Percentiles rank a stretch among this genome's conserved stretches.
These are phyloP conservation scores for Trichoderma oligosporum DNA, from an alignment of 2,329 filamentous ascomycete species.

Conservation along the genomic window DNA sequence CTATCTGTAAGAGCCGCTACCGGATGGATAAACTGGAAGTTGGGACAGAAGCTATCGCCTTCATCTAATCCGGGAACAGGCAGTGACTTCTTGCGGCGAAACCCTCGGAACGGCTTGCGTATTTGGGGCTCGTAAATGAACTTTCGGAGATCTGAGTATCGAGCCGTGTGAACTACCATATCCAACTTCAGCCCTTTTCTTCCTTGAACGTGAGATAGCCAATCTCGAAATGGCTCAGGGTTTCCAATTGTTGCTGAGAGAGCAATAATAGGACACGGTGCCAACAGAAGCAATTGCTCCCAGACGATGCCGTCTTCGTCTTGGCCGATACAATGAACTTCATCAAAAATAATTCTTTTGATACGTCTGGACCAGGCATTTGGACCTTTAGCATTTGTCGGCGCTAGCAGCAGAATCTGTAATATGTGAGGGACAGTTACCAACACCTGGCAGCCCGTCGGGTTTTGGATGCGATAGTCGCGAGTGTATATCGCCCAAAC, in stretches of 20 bases:
- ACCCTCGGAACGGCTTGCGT: constrained; percentile 48
- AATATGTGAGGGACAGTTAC: constrained; percentile 76
- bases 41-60: constrained; percentile 30
- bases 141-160: constrained; percentile 77
- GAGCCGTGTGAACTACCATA: constrained; percentile 63
- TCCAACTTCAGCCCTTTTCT: constrained; percentile 59
- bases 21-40: constrained; percentile 63
- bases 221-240: constrained; percentile 63
- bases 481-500: constrained; percentile 78
- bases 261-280: constrained; percentile 74
- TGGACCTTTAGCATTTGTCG: constrained; percentile 55
- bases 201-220: constrained; percentile 63
- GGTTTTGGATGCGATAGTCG: constrained; percentile 71
- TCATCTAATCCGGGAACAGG: constrained; percentile 45
- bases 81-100: constrained; percentile 42
- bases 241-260: constrained; percentile 79
- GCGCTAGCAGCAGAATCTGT: constrained; percentile 70
- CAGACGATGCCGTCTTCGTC: constrained; percentile 72
- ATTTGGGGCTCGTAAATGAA: constrained; percentile 59
- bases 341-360: constrained; percentile 76
- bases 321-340: constrained; percentile 76
- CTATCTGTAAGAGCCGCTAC: constrained; percentile 59
- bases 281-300: constrained; percentile 71
- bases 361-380: constrained; percentile 62
- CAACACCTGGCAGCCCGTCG: constrained; percentile 67